These are phyloP conservation scores for Aschersonia sp. DNA, from an alignment of 2,329 filamentous ascomycete genomes.

Conservation along the genomic window DNA sequence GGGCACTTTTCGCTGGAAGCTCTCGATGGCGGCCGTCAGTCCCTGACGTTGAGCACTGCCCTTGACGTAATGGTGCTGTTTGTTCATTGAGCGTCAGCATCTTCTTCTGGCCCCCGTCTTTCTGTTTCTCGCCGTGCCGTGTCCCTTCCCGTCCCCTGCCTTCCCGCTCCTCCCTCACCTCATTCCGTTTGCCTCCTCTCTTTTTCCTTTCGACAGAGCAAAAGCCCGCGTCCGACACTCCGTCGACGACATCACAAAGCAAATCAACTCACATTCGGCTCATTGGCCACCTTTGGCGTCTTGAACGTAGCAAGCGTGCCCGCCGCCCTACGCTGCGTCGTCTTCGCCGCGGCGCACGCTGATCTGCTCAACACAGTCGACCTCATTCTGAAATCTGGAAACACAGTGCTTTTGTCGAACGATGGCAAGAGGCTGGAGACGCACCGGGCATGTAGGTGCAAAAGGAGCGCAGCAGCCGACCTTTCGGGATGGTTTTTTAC, in stretches of 20 bases:
- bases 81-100: background rate
- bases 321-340: background rate
- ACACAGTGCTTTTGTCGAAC: background rate
- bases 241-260: no score
- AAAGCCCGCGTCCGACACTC: no score
- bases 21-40: constrained; percentile 59
- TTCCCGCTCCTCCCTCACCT: no score
- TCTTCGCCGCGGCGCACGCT: constrained; percentile 8
- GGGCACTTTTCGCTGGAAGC: constrained; percentile 52
- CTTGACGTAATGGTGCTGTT: constrained; percentile 76
- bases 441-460: no score
- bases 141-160: no score
- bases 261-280: constrained; percentile 67
- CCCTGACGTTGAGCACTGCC: constrained; percentile 66
- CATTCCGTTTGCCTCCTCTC: no score
- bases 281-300: constrained; percentile 74
- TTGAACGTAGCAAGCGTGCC: constrained; percentile 72
- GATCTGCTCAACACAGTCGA: constrained; percentile 19
- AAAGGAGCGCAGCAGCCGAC: no score
- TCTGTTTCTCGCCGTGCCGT: no score
- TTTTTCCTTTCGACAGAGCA: background rate
- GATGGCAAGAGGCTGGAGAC: no score
- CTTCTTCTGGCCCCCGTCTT: background rate
- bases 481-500: background rate
- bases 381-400: constrained; percentile 13